Evolutionary conservation across 2,329 filamentous ascomycete species (phyloP).

Genomic region (Pyrenochaeta sp.): DNA sequence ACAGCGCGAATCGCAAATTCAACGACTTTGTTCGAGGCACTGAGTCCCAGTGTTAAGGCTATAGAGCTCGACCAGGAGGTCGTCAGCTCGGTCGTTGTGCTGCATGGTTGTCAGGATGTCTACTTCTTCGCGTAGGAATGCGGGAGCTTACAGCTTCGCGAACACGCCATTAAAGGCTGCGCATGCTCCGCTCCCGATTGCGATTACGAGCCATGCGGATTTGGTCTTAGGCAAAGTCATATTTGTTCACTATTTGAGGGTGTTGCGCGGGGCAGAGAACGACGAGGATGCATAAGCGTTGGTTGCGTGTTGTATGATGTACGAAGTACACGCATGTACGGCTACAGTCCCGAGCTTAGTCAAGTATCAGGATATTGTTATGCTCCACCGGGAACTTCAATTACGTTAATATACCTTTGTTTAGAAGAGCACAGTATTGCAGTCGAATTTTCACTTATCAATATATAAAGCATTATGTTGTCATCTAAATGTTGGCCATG

Average conservation of each 20-base stretch:
- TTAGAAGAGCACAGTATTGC: not conserved
- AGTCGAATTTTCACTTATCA: not conserved
- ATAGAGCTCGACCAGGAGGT: conserved; percentile 61
- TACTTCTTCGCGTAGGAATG: conserved; percentile 1
- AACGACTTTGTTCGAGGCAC: conserved; percentile 56
- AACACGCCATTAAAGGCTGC: conserved; percentile 85
- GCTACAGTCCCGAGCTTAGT: conserved; percentile 27
- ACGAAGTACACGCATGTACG: conserved; percentile 4
- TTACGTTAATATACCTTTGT: not conserved
- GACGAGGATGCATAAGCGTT: conserved; percentile 3
- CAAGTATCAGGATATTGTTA: conserved; percentile 4
- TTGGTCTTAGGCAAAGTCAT: conserved; percentile 38
- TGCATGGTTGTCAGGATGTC: conserved; percentile 36
- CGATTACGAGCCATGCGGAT: conserved; percentile 66
- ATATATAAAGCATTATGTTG: not conserved
- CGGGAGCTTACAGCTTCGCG: conserved; percentile 73
- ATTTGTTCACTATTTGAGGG: conserved; percentile 1
- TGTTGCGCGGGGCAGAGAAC: not conserved
- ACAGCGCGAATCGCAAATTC: conserved; percentile 62
- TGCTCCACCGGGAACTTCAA: not conserved
- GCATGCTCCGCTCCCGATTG: conserved; percentile 77
- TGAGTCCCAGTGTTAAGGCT: conserved; percentile 57
- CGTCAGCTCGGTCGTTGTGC: conserved; percentile 69
- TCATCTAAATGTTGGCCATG: not conserved
- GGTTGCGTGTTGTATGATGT: conserved; percentile 7